Conservation (phyloP, 768 basidiomycete genomes). For the Cystobasidium ongulense region DNA sequence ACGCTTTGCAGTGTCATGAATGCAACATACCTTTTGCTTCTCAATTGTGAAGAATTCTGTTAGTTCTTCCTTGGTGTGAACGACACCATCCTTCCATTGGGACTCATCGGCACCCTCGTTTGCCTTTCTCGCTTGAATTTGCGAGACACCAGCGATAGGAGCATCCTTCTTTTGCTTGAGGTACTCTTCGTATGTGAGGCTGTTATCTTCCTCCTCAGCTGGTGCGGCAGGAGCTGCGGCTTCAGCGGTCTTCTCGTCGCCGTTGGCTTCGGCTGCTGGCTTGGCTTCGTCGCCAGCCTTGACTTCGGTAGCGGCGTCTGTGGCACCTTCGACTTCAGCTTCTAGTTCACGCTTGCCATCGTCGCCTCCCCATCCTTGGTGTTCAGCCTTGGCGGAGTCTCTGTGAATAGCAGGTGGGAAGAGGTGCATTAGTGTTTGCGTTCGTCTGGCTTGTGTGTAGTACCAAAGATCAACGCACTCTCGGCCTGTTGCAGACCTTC, state of each 20-base stretch:
- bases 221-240: conserved; percentile 38
- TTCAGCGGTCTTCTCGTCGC: conserved; percentile 12
- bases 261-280: conserved; percentile 25
- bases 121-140: conserved; percentile 55
- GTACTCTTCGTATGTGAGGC: conserved; percentile 88
- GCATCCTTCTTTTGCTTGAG: conserved; percentile 62
- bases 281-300: conserved; percentile 41
- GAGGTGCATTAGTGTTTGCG: no score
- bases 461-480: neutral
- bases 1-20: neutral
- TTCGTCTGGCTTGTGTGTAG: neutral
- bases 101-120: conserved; percentile 66
- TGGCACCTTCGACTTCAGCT: conserved; percentile 63
- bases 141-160: conserved; percentile 59
- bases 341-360: conserved; percentile 75
- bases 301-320: conserved; percentile 41
- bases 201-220: conserved; percentile 79
- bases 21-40: conserved; percentile 68
- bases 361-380: conserved; percentile 90
- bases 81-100: conserved; percentile 37
- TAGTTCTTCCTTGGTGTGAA: conserved; percentile 57
- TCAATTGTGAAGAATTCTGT: conserved; percentile 65
- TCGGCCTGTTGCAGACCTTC: conserved; percentile 22
- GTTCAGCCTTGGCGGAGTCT: conserved; percentile 90
- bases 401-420: conserved; percentile 47